Percentiles rank a stretch among this genome's conserved stretches.
Conservation (phyloP, 306 rosid species). For the Inga laurina region DNA sequence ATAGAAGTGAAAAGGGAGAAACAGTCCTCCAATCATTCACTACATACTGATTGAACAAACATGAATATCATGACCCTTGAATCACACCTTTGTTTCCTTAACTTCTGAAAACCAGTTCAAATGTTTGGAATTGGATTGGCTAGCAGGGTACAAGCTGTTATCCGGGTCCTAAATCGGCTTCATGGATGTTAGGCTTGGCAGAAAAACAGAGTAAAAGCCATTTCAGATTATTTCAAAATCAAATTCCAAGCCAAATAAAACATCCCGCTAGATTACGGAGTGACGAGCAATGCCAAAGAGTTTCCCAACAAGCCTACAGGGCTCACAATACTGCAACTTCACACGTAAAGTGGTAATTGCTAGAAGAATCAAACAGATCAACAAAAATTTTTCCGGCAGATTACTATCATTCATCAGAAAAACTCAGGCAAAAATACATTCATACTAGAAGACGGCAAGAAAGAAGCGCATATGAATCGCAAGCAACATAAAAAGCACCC, state of each 20-base stretch:
- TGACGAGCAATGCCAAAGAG: background rate
- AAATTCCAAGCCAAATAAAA: background rate
- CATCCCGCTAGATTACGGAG: background rate
- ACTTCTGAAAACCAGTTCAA: background rate
- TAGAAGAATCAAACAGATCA: background rate
- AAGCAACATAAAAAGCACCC: background rate
- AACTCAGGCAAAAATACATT: background rate
- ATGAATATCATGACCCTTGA: background rate
- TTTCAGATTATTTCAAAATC: background rate
- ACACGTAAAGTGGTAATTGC: background rate
- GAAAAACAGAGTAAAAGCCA: background rate
- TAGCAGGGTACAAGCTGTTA: constrained; percentile 17
- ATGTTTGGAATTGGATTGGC: background rate
- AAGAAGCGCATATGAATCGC: background rate
- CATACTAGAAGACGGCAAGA: background rate
- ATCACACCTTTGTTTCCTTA: background rate
- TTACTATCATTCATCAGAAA: background rate
- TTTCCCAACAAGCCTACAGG: background rate
- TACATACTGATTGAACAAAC: background rate
- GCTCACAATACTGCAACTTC: background rate
- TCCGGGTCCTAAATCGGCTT: constrained; percentile 24
- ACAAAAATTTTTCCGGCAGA: background rate
- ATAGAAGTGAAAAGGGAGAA: background rate
- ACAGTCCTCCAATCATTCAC: background rate
- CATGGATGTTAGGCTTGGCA: constrained; percentile 16